Evolutionary conservation across 2,329 filamentous ascomycete species (phyloP).

Genomic region (Parascedosporium putredinis): DNA sequence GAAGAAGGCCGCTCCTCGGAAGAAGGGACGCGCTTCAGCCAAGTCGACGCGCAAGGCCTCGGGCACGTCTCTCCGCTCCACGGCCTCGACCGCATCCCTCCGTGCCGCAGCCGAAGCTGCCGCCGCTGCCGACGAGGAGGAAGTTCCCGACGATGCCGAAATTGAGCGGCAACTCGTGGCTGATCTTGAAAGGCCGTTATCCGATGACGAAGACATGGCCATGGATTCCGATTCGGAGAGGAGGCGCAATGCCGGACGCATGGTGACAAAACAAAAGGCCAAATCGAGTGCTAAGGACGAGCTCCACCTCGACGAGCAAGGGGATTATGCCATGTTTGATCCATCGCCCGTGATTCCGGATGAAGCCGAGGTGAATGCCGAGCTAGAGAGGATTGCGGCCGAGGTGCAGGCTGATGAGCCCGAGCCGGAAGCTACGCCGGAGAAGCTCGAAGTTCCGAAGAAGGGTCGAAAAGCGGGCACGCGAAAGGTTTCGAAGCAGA

Average conservation of each 20-base stretch:
- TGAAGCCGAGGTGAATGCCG: constrained; percentile 39
- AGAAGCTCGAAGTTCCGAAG: constrained; percentile 37
- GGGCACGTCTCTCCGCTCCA: constrained; percentile 31
- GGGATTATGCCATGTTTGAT: constrained; percentile 43
- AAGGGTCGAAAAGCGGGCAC: constrained; percentile 40
- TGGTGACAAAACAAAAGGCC: not conserved
- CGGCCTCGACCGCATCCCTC: constrained; percentile 34
- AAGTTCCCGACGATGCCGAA: constrained; percentile 49
- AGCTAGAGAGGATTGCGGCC: constrained; percentile 36
- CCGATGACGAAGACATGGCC: constrained; percentile 40
- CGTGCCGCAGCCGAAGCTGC: constrained; percentile 27
- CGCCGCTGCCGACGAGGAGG: constrained; percentile 49
- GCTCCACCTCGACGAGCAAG: constrained; percentile 19
- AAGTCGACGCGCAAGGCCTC: constrained; percentile 34
- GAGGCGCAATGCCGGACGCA: not conserved
- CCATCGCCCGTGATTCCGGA: constrained; percentile 31
- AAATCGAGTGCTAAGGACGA: constrained; percentile 18
- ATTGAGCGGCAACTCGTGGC: constrained; percentile 56
- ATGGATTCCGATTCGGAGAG: constrained; percentile 36
- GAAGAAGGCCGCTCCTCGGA: constrained; percentile 20
- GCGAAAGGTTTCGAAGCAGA: constrained; percentile 42
- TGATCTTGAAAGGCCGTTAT: constrained; percentile 48
- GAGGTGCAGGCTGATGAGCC: constrained; percentile 30
- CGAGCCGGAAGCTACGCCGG: constrained; percentile 17
- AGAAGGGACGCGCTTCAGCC: constrained; percentile 34